A percentile compares a stretch with the other conserved stretches of the same genome.
Conservation (phyloP, 2,329 filamentous ascomycete species). For the Oidium heveae region DNA sequence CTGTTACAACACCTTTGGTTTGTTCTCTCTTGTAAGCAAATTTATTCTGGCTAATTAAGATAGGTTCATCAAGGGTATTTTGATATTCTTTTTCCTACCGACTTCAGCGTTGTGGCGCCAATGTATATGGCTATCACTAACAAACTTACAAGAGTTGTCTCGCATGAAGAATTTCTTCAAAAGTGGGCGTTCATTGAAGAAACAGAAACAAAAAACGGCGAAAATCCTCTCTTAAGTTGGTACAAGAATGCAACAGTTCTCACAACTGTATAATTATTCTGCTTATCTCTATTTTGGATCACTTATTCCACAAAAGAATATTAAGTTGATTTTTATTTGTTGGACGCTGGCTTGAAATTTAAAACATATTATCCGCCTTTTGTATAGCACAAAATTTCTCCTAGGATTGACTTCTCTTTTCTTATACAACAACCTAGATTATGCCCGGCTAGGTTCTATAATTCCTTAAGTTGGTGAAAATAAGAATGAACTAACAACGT, state of each 20-base stretch:
- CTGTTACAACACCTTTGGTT: slow-evolving; percentile 75
- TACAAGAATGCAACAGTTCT: slow-evolving; percentile 91
- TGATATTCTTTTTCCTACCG: slow-evolving; percentile 93
- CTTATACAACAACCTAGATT: neutral
- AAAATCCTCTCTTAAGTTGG: slow-evolving; percentile 80
- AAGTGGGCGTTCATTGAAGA: slow-evolving; percentile 80
- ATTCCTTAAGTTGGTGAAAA: neutral
- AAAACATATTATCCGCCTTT: neutral
- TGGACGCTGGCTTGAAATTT: neutral
- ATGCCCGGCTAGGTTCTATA: neutral
- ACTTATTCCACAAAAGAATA: neutral
- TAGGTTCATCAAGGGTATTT: slow-evolving; percentile 97
- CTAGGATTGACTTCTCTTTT: neutral
- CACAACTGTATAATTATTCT: slow-evolving; percentile 34
- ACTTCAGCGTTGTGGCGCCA: slow-evolving; percentile 75
- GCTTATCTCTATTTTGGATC: neutral
- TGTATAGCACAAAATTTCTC: neutral
- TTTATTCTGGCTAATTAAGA: neutral
- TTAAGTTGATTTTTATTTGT: neutral
- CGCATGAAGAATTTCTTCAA: slow-evolving; percentile 75
- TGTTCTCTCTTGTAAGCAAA: slow-evolving; percentile 14
- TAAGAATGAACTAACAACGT: too few relatives aligned
- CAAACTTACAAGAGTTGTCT: slow-evolving; percentile 61
- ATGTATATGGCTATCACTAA: slow-evolving; percentile 86
- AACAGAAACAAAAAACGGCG: slow-evolving; percentile 67